Evolutionary conservation across 345 rosid species (phyloP).

Genomic region (Euphorbia peplus): DNA sequence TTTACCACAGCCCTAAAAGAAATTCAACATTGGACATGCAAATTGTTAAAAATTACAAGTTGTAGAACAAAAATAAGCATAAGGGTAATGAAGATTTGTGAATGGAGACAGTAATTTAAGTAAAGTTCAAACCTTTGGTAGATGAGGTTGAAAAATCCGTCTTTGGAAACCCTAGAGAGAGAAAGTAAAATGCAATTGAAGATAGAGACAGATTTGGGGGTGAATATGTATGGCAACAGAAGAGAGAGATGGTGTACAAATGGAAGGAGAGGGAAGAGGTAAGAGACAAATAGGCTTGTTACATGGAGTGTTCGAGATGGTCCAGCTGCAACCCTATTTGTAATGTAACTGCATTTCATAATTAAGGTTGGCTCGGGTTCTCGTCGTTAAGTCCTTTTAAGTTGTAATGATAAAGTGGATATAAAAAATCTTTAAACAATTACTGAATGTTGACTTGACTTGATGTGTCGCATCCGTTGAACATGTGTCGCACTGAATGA

Average conservation of each 20-base stretch:
- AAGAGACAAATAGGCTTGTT: background rate
- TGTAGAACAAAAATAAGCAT: background rate
- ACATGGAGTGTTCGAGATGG: too few relatives aligned
- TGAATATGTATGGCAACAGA: background rate
- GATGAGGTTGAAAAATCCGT: background rate
- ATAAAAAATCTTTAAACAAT: too few relatives aligned
- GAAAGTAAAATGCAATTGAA: background rate
- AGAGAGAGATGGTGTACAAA: background rate
- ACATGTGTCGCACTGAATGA: too few relatives aligned
- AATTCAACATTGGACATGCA: background rate
- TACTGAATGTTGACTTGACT: too few relatives aligned
- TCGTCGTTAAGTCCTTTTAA: too few relatives aligned
- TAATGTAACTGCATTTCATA: too few relatives aligned
- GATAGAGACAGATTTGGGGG: background rate
- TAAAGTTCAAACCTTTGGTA: constrained; percentile 6
- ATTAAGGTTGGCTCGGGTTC: too few relatives aligned
- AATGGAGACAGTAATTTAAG: too few relatives aligned
- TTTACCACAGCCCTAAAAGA: background rate
- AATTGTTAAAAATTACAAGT: background rate
- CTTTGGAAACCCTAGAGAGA: constrained; percentile 15
- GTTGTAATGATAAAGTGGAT: too few relatives aligned
- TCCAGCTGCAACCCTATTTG: too few relatives aligned
- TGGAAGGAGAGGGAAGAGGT: background rate
- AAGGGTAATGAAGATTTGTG: background rate
- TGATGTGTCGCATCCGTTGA: too few relatives aligned